Base-by-base conservation (phyloP, 495 filamentous ascomycete species). In the Penicillium ochrochloron region DNA sequence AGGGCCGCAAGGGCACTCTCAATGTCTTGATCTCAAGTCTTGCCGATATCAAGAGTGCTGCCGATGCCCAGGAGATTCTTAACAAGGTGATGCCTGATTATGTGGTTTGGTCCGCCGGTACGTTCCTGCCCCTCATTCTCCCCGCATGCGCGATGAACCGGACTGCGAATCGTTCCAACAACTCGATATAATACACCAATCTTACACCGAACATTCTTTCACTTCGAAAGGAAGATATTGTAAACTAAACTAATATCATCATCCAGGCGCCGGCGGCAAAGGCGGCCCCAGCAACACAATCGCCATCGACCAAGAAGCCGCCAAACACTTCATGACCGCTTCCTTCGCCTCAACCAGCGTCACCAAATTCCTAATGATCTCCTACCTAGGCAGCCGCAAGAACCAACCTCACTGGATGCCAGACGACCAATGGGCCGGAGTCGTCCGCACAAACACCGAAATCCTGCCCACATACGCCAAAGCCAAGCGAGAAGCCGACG, bases 41-140 rank as follows among this genome's bases (percentile, higher is more conserved):
- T 4, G 90, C 93, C 27, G 88, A 90, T 27, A 79, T 92, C 17
- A 88, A 87, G 66, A 86, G 76, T 39, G 81, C 86, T 6, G 76
- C 69, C 5, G 85, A 91, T 66, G 91, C 89, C 2, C 78, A 85
- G 67, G 75, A 75, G 60, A 80, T 92, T 65, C 68, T 92, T 31
- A 84, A 89, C 17, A 72, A 83, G 37, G 83, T 84, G 2, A 80
- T 81, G 44, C 84, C 87, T 0, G 86, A 91, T 64, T 93, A 89
- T 73, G 88, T 96, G 11, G 84, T 94, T 52, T 96, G 88, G 88
- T 87, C 87, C 69, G 92, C 92, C 39, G 91, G 89, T 89, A 75
- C 46, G 78, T 65, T 27, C 42, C 31, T 63, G 39, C 48, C 56
- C 65, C 59, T 60, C 52, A 66, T 37, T 54, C 27, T 19, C 33